Percentiles rank a stretch among this genome's conserved stretches.
Conservation (phyloP, 805 yeast genomes). For the Monosporozyma unispora region DNA sequence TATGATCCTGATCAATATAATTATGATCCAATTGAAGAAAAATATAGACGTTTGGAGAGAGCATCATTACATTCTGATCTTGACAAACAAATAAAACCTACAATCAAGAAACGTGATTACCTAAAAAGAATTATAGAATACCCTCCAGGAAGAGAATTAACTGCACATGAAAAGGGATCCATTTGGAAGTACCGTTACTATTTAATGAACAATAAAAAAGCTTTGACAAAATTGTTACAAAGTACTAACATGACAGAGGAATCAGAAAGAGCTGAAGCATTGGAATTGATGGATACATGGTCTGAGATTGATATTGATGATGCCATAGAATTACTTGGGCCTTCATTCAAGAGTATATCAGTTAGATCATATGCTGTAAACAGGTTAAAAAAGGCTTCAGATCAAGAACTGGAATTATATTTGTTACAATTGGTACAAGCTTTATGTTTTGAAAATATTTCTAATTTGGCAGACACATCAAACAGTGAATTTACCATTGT, state of each 20-base stretch:
- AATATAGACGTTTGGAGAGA: slow-evolving; percentile 77
- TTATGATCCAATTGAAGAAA: slow-evolving; percentile 80
- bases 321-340: slow-evolving; percentile 78
- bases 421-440: slow-evolving; percentile 88
- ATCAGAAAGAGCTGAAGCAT: slow-evolving; percentile 67
- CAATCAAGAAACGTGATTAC: slow-evolving; percentile 70
- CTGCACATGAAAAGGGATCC: slow-evolving; percentile 75
- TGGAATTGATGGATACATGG: slow-evolving; percentile 60
- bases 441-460: slow-evolving; percentile 57
- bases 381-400: slow-evolving; percentile 65
- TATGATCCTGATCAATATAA: slow-evolving; percentile 62
- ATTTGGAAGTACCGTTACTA: slow-evolving; percentile 89
- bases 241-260: slow-evolving; percentile 85
- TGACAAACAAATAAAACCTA: slow-evolving; percentile 83
- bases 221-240: slow-evolving; percentile 73
- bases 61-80: slow-evolving; percentile 66
- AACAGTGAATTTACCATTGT: slow-evolving; percentile 34
- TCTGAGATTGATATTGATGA: slow-evolving; percentile 75
- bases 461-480: slow-evolving; percentile 13
- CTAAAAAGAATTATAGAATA: slow-evolving; percentile 57
- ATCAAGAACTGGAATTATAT: slow-evolving; percentile 71
- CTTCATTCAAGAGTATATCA: slow-evolving; percentile 59
- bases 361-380: slow-evolving; percentile 86
- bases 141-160: slow-evolving; percentile 76
- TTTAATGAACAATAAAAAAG: slow-evolving; percentile 55